Evolutionary conservation across 176 grass and related monocot genomes (phyloP), one percentile per base, ranked within the genome.

Genomic region (Melocanna baccifera): DNA sequence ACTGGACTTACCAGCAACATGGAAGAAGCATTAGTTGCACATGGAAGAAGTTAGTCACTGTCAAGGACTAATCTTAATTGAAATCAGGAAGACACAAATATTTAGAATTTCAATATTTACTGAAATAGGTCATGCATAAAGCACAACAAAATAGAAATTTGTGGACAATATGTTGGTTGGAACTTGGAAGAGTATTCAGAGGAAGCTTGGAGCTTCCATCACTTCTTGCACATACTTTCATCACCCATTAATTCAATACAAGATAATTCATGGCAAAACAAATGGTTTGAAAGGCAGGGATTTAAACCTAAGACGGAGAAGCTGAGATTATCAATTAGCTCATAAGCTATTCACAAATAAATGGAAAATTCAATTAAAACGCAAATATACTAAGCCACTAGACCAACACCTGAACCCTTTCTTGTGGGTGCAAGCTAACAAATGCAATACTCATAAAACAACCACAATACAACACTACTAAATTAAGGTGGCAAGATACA

Each of bases 1-100:
- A 77, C 18, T 62, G 29, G 80, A 77, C 75, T 92, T 87, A 98
- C 93, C 96, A 69, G 89, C 93, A 90, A 95, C 91, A 80, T 94
- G 85, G 91, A 95, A 7, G 78, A 95, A 81, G 93, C 96, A 90
- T 95, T 98, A 77, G 94, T 95, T 81, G 96, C 91, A 53, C 93
- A 98, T 83, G 93, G 93, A 77, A 98, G 84, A 89, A 98, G 91
- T 93, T 98, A 90, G 26, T 52, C 28, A 76, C 73, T 53, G 91
- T 95, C 66, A 98, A 95, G 91, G 75, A 87, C 47, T 73, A 51
- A 6, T 36, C 28, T 51, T 75, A 7, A 61, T 11, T 72, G 37
- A 89, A 69, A 80, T 19, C 15, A 67, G 62, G 46, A 48, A 57
- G 25, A 4, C 7, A 13, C 0, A 20, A n/a, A 45, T 18, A 69